Evolutionary conservation across 805 yeast genomes (phyloP), one percentile per base, ranked within the genome.

Genomic region (Zygosaccharomyces bisporus): DNA sequence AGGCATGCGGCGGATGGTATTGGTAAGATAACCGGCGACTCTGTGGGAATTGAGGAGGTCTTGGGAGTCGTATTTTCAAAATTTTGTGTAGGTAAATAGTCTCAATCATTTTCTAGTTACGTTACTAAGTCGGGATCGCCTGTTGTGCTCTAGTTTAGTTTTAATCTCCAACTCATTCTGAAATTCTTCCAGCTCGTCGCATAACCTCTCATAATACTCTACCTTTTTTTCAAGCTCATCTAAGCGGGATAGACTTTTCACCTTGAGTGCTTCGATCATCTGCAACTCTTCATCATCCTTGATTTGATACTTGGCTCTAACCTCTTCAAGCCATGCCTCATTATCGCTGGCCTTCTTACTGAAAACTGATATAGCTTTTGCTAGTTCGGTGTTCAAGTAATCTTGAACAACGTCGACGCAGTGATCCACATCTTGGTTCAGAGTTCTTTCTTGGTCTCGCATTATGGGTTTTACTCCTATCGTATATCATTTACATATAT

Each of bases 1-100:
- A 75, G 76, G 39, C 75, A 75, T 39, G 80, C 96, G 0, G 80
- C 83, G 14, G 88, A 83, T 10, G 96, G 96, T 0, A 84, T 93
- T 30, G 97, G 97, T 0, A 86, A 82, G 57, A 85, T 93, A 19
- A 90, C 97, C 0, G 99, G 98, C 1, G 85, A 86, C 31, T 77
- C 87, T 0, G 79, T 91, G 10, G 95, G 95, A 0, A 74, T 90
- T 0, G 97, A 93, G 54, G 98, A 93, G 58, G 80, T 93, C 0
- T 69, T 93, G 4, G 96, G 93, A 0, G 91, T 86, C 1, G 93
- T 93, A 0, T 93, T 93, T 59, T 81, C 95, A 2, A 84, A 80
- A 49, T 93, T 93, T 61, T 93, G 99, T 64, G 88, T 93, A 17
- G 99, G 99, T 0, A 91, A 91, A 63, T 91, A 68, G 34, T 20